Evolutionary conservation across 495 filamentous ascomycete genomes (phyloP).

Genomic region (Podospora anserina): DNA sequence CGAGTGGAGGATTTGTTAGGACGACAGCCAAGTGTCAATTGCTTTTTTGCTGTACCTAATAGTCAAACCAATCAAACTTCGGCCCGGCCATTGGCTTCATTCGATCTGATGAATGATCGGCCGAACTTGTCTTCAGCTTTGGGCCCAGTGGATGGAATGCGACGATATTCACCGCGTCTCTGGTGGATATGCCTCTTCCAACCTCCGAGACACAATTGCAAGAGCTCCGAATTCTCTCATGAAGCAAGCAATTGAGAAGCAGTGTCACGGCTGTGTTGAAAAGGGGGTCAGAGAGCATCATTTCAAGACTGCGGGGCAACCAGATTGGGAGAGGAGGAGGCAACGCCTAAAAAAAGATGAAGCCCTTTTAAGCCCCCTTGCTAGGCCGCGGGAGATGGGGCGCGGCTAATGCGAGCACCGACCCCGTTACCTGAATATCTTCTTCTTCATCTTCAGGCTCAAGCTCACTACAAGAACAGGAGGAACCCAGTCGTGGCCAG

Average conservation of each 20-base stretch:
- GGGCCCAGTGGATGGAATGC: conserved; percentile 9
- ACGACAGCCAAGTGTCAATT: not conserved
- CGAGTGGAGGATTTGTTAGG: not conserved
- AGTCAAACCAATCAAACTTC: not conserved
- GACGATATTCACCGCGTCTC: not conserved
- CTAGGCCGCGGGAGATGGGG: conserved; percentile 8
- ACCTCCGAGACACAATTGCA: not conserved
- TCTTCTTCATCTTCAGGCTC: not conserved
- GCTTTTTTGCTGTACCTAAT: not conserved
- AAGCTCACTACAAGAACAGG: not conserved
- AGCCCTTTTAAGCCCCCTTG: not conserved
- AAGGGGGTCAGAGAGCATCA: conserved; percentile 11
- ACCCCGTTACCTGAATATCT: conserved; percentile 2
- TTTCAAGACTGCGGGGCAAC: conserved; percentile 10
- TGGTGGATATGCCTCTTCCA: not conserved
- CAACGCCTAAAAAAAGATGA: conserved; percentile 25
- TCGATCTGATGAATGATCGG: conserved; percentile 4
- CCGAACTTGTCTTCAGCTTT: conserved; percentile 3
- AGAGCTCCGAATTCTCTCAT: not conserved
- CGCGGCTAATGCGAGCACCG: not conserved
- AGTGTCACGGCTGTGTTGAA: not conserved
- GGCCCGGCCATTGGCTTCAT: conserved; percentile 8
- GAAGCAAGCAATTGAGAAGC: conserved; percentile 1
- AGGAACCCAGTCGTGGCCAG: not conserved
- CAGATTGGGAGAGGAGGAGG: conserved; percentile 12